Base-by-base conservation (phyloP, 345 rosid species). In the Brassica nigra region DNA sequence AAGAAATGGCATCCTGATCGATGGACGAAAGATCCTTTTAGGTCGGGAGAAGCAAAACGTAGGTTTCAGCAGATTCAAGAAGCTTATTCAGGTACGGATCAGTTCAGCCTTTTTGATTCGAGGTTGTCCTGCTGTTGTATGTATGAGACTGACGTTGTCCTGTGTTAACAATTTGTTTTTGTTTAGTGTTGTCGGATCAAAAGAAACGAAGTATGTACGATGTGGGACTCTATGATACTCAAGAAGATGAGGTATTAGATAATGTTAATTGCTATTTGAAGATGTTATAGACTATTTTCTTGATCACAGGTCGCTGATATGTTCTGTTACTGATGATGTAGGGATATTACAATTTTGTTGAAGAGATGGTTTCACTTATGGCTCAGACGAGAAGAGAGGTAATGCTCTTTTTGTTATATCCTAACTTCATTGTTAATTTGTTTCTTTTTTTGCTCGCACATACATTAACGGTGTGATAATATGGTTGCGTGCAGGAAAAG, bases 1-100 rank as follows among this genome's bases (percentile, higher is more conserved):
- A 66, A 92, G 98, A 91, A 80, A 85, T 95, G 99, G 99, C 99
- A 93, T 65, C 99, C 99, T 42, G 99, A 95, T 78, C 89, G 90
- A 78, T 88, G 82, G 85, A 80, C 86, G 5, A 73, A 79, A 66
- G 87, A 88, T 20, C 90, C 90, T 1, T 84, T 75, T 20, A 74
- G 68, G 3, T 86, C 87, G 4, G 93, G 89, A 2, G 98, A 95
- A 55, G 96, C 98, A 6, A 90, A 95, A 57, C 88, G 86, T 36
- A 88, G 87, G 80, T 95, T 95, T 67, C 99, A 93, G 83, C 88
- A 89, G 83, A 91, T 95, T 71, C 99, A 95, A 78, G 98, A 95
- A 84, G 99, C 99, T 18, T 95, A 95, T 67, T 86, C 97, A 16
- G 99, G 99, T 95, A 71, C 0, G 2, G 36, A 31, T 68, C 62